Evolutionary conservation across 169 alveolate genomes (phyloP).

Genomic region (Babesia bigemina): DNA sequence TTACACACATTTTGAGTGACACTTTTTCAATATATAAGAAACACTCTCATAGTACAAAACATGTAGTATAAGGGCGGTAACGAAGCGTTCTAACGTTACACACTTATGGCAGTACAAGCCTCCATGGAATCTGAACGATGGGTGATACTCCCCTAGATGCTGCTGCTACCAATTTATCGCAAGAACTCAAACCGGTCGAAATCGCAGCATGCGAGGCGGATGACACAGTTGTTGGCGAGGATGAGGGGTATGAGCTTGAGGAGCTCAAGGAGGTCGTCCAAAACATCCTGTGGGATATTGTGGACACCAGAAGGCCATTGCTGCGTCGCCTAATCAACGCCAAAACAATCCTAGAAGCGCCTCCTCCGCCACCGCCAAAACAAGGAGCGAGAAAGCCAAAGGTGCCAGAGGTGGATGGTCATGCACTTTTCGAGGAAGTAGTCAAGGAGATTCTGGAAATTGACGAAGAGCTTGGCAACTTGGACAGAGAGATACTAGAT

Average conservation of each 20-base stretch:
- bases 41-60: too few relatives aligned
- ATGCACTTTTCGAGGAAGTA: slow-evolving; percentile 8
- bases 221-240: slow-evolving; percentile 9
- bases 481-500: slow-evolving; percentile 17
- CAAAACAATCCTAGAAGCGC: background rate
- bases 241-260: slow-evolving; percentile 35
- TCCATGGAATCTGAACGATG: too few relatives aligned
- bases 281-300: slow-evolving; percentile 27
- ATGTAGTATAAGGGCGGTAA: too few relatives aligned
- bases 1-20: too few relatives aligned
- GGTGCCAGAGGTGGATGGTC: slow-evolving; percentile 13
- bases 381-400: background rate
- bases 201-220: background rate
- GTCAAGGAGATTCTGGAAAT: slow-evolving; percentile 1
- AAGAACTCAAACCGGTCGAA: too few relatives aligned
- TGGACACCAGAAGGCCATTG: slow-evolving; percentile 16
- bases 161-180: too few relatives aligned
- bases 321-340: slow-evolving; percentile 23
- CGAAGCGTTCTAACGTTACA: too few relatives aligned
- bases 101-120: too few relatives aligned
- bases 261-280: slow-evolving; percentile 35
- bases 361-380: slow-evolving; percentile 12
- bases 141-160: too few relatives aligned
- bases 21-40: too few relatives aligned
- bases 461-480: slow-evolving; percentile 21